Evolutionary conservation across 2,329 filamentous ascomycete species (phyloP).

Genomic region (Colletotrichum sp.): DNA sequence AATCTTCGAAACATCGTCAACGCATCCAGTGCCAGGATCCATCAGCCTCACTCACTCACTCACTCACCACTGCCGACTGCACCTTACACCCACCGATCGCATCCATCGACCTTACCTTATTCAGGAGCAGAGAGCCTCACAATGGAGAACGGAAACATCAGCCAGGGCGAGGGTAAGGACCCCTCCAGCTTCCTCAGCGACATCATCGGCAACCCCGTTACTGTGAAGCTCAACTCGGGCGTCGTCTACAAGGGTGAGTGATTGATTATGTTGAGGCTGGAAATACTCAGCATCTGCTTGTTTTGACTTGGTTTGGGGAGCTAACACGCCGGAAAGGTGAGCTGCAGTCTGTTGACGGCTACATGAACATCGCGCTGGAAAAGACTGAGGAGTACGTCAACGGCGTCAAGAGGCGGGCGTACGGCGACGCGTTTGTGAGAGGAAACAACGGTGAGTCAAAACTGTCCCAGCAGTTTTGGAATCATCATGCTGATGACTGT

Average conservation of each 20-base stretch:
- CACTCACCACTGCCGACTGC: not conserved
- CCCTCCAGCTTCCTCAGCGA: constrained; percentile 92
- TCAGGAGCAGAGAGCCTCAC: constrained; percentile 9
- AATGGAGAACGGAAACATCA: constrained; percentile 78
- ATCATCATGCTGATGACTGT: constrained; percentile 19
- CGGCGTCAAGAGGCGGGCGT: constrained; percentile 79
- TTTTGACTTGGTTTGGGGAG: not conserved
- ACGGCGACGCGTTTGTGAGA: constrained; percentile 93
- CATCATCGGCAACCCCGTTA: constrained; percentile 93
- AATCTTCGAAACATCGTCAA: constrained; percentile 14
- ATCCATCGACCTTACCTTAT: not conserved
- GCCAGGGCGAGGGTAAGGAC: constrained; percentile 79
- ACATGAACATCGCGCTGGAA: constrained; percentile 99
- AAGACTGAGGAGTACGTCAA: constrained; percentile 93
- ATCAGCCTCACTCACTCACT: not conserved
- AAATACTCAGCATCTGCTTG: not conserved
- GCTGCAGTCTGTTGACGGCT: constrained; percentile 95
- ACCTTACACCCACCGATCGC: not conserved
- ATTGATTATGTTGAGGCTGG: not conserved
- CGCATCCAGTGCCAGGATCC: not conserved
- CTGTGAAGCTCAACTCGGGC: constrained; percentile 98
- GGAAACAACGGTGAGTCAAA: constrained; percentile 83
- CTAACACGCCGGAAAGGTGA: constrained; percentile 65
- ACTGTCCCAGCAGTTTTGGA: not conserved
- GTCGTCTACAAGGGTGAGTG: constrained; percentile 90